Evolutionary conservation across 192 early-diverging fungal genomes (phyloP).

Genomic region (Coemansia sp.): DNA sequence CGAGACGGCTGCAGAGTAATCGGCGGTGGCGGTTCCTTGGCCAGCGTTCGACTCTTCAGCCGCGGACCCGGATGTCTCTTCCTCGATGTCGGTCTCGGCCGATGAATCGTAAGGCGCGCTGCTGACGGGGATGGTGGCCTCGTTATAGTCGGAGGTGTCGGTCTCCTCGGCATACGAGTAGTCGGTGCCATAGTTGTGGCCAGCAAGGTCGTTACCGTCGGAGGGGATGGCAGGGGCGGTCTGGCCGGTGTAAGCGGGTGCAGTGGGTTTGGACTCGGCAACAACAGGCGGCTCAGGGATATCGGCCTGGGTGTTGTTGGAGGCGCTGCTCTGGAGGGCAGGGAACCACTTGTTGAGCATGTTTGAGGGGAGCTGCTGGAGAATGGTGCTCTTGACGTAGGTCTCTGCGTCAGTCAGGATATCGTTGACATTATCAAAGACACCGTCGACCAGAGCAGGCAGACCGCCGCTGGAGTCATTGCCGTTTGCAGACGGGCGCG

Average conservation of each 20-base stretch:
- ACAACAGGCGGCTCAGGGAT: constrained; percentile 18
- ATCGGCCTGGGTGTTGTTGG: constrained; percentile 19
- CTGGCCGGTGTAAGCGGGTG: neutral
- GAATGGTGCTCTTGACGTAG: constrained; percentile 29
- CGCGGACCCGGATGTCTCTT: neutral
- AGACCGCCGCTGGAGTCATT: neutral
- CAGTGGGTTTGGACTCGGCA: constrained; percentile 2
- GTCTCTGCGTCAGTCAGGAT: constrained; percentile 22
- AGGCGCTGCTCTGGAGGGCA: constrained; percentile 18
- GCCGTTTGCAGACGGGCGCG: constrained; percentile 4
- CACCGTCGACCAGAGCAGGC: constrained; percentile 35
- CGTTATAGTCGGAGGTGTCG: neutral
- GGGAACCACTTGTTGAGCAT: constrained; percentile 56
- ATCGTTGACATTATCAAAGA: constrained; percentile 38
- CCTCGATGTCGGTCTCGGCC: neutral
- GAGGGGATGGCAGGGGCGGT: constrained; percentile 12
- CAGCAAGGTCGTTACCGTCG: constrained; percentile 11
- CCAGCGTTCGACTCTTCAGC: too few species aligned
- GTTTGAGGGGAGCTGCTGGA: constrained; percentile 13
- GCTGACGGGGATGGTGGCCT: constrained; percentile 7
- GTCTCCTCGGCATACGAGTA: constrained; percentile 3
- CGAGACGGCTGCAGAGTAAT: constrained; percentile 13
- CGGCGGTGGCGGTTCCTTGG: neutral
- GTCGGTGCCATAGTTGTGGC: constrained; percentile 9
- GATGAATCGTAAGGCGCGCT: neutral